Conservation (phyloP, 345 rosid genomes). For the Trapa incisa region DNA sequence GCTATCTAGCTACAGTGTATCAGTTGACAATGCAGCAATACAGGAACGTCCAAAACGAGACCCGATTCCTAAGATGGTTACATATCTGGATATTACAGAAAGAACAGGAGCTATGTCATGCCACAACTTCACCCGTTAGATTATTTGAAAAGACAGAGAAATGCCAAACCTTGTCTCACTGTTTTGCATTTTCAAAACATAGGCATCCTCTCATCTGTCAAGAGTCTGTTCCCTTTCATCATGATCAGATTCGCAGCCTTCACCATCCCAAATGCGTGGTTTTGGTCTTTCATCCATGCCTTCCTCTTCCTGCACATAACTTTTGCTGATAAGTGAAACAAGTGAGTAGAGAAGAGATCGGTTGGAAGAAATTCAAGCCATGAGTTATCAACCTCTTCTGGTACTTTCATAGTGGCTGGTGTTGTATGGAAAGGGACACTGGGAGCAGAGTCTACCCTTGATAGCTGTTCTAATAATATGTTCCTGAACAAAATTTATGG, state of each 20-base stretch:
- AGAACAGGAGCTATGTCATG: not conserved
- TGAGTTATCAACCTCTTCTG: constrained; percentile 44
- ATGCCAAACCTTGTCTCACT: constrained; percentile 31
- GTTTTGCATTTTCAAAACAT: constrained; percentile 23
- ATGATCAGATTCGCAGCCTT: constrained; percentile 58
- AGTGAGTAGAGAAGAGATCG: not conserved
- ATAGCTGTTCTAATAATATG: constrained; percentile 39
- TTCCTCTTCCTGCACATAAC: constrained; percentile 40
- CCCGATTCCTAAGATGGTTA: not conserved
- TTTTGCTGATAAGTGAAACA: constrained; percentile 6
- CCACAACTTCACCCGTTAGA: not conserved
- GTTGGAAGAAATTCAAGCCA: not conserved
- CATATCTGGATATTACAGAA: not conserved
- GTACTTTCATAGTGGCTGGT: constrained; percentile 35
- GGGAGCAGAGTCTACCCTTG: constrained; percentile 48
- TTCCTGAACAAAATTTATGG: constrained; percentile 20
- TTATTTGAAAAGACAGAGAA: not conserved
- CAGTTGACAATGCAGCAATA: not conserved
- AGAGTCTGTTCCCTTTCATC: constrained; percentile 53
- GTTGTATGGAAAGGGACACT: constrained; percentile 53
- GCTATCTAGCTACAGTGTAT: not conserved
- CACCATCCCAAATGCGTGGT: constrained; percentile 82
- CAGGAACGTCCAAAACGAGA: not conserved
- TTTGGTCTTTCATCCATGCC: constrained; percentile 53
- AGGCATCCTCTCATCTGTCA: constrained; percentile 22